These are phyloP conservation scores for Amanita thiersii DNA, from an alignment of 768 basidiomycete genomes.

Conservation along the genomic window DNA sequence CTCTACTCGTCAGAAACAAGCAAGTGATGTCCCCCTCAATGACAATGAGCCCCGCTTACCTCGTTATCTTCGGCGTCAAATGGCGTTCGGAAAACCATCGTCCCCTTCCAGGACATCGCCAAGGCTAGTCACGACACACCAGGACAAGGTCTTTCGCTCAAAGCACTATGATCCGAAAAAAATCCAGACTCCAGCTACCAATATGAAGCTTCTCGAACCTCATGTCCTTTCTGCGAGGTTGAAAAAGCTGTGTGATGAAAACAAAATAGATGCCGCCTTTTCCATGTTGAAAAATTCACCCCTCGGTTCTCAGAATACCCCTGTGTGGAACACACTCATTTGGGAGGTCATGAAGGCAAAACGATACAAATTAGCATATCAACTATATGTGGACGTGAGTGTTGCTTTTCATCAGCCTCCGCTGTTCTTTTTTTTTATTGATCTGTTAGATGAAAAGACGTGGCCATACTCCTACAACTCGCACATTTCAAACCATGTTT, in stretches of 20 bases:
- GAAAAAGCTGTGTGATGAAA: constrained; percentile 45
- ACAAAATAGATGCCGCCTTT: constrained; percentile 55
- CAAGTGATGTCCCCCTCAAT: neutral
- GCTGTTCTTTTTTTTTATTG: constrained; percentile 3
- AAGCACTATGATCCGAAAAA: constrained; percentile 29
- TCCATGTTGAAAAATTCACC: constrained; percentile 61
- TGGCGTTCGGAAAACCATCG: constrained; percentile 7
- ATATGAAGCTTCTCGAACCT: constrained; percentile 45
- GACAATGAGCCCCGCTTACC: constrained; percentile 14
- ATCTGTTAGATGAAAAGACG: constrained; percentile 74
- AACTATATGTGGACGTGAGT: constrained; percentile 63
- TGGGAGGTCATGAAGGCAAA: constrained; percentile 50
- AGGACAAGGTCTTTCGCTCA: constrained; percentile 23
- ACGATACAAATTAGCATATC: constrained; percentile 51
- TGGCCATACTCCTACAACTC: constrained; percentile 58
- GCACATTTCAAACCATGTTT: constrained; percentile 68
- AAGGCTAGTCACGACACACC: constrained; percentile 11
- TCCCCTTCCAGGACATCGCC: constrained; percentile 4
- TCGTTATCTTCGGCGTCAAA: constrained; percentile 22
- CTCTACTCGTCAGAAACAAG: neutral
- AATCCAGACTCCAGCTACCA: constrained; percentile 14
- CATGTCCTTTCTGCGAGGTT: constrained; percentile 53
- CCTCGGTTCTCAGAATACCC: constrained; percentile 63
- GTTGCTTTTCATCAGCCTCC: constrained; percentile 4
- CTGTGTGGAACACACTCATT: constrained; percentile 77